phyloP scores from a whole-genome alignment of 2,329 filamentous ascomycete species.

The Fusarium sp. region DNA sequence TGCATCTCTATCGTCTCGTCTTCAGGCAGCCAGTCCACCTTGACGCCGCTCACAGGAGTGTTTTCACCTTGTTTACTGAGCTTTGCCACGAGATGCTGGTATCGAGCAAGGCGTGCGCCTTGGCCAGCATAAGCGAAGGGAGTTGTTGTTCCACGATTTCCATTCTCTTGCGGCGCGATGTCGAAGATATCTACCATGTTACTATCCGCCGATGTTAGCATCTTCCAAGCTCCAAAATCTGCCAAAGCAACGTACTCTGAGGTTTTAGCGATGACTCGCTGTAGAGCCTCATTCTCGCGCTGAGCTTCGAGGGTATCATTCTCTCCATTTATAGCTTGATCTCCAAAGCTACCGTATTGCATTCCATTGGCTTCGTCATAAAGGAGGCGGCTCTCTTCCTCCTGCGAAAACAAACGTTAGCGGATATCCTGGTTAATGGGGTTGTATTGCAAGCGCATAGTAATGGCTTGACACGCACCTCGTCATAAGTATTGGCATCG shows the following conservation, averaged over 20 bases:
- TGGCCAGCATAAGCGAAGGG: conserved; percentile 64
- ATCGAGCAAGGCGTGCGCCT: conserved; percentile 66
- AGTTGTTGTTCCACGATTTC: conserved; percentile 49
- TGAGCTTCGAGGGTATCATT: conserved; percentile 71
- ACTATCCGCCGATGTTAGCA: conserved; percentile 52
- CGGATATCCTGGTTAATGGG: neutral
- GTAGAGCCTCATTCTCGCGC: conserved; percentile 72
- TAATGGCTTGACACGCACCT: conserved; percentile 54
- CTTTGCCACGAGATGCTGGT: conserved; percentile 71
- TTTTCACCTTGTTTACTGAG: conserved; percentile 61
- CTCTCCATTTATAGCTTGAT: conserved; percentile 64
- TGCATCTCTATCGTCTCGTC: conserved; percentile 62
- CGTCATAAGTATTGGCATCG: conserved; percentile 63
- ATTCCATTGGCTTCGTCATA: conserved; percentile 69
- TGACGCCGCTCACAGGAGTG: conserved; percentile 54
- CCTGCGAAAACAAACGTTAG: conserved; percentile 51
- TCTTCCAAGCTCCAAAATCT: neutral
- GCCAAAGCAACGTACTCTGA: conserved; percentile 63
- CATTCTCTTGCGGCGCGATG: conserved; percentile 65
- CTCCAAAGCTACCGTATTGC: conserved; percentile 72
- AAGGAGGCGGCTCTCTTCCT: conserved; percentile 68
- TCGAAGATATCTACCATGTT: conserved; percentile 77
- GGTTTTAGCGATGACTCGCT: conserved; percentile 71
- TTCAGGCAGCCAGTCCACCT: conserved; percentile 67
- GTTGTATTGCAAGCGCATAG: neutral